Conservation (phyloP, 2,329 filamentous ascomycete species). For the Cladophialophora carrionii region DNA sequence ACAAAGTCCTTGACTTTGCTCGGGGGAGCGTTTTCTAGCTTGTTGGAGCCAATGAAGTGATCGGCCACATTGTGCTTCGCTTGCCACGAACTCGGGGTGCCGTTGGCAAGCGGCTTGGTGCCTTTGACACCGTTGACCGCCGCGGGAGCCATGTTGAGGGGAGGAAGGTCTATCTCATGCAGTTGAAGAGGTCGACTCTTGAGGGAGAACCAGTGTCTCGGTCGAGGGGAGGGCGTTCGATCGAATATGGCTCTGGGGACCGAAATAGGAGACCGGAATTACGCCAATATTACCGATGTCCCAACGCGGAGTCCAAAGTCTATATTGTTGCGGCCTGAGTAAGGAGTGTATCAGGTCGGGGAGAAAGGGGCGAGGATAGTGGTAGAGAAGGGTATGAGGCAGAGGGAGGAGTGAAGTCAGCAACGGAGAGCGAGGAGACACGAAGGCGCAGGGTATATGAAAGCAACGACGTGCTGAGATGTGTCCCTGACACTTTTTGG, state of each 20-base stretch:
- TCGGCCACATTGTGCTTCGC: slow-evolving; percentile 80
- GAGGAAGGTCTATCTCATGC: slow-evolving; percentile 38
- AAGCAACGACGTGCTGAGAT: slow-evolving; percentile 17
- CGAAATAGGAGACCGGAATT: slow-evolving; percentile 35
- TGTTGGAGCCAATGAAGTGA: slow-evolving; percentile 97
- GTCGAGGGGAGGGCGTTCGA: slow-evolving; percentile 6
- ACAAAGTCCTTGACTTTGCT: slow-evolving; percentile 97
- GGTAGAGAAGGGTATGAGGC: slow-evolving; percentile 8
- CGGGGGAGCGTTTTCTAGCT: slow-evolving; percentile 75
- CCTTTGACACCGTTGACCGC: slow-evolving; percentile 38
- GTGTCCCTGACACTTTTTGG: slow-evolving; percentile 23
- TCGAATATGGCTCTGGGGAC: slow-evolving; percentile 17
- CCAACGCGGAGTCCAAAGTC: slow-evolving; percentile 30
- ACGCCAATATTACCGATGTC: slow-evolving; percentile 35
- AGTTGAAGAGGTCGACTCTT: slow-evolving; percentile 18
- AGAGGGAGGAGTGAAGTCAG: slow-evolving; percentile 26
- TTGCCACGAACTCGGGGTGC: slow-evolving; percentile 67
- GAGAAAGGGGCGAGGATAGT: slow-evolving; percentile 1
- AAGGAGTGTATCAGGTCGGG: slow-evolving; percentile 34
- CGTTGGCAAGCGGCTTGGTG: slow-evolving; percentile 49
- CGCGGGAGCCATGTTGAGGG: slow-evolving; percentile 43
- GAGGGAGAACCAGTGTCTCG: slow-evolving; percentile 13
- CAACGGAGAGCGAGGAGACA: slow-evolving; percentile 20
- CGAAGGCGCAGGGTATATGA: slow-evolving; percentile 29
- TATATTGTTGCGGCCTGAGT: slow-evolving; percentile 21